A percentile compares a stretch with the other conserved stretches of the same genome.
These are phyloP conservation scores for Naematelia encephala DNA, from an alignment of 768 basidiomycete species.

Conservation along the genomic window DNA sequence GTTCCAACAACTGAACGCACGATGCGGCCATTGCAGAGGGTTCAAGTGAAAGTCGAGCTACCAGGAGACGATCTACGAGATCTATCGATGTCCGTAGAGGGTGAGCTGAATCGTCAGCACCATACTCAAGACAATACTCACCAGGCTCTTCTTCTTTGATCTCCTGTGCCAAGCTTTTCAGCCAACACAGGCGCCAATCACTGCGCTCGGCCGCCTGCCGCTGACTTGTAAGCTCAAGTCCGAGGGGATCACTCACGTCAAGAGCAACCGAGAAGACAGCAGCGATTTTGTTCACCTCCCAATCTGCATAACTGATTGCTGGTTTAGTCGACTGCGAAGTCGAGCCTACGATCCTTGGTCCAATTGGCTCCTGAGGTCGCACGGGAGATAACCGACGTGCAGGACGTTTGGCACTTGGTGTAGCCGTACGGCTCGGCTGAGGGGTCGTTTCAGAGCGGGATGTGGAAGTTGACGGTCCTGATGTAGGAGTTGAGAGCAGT, in stretches of 20 bases:
- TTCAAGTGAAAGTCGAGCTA: conserved; percentile 77
- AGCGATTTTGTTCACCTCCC: conserved; percentile 71
- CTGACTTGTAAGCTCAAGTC: conserved; percentile 13
- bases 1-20: conserved; percentile 12
- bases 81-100: conserved; percentile 58
- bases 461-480: conserved; percentile 1
- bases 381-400: conserved; percentile 9
- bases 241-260: conserved; percentile 57
- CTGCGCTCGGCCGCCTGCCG: conserved; percentile 55
- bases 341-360: conserved; percentile 57
- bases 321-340: conserved; percentile 50
- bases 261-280: conserved; percentile 74
- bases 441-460: neutral
- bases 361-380: conserved; percentile 42
- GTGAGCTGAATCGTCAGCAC: conserved; percentile 28
- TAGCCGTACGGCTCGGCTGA: neutral
- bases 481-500: conserved; percentile 16
- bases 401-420: conserved; percentile 6
- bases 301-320: conserved; percentile 58
- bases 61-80: conserved; percentile 72
- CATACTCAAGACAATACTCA: conserved; percentile 12
- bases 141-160: conserved; percentile 54
- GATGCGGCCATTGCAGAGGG: conserved; percentile 50
- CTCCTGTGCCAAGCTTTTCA: conserved; percentile 71
- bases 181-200: conserved; percentile 72